These are phyloP conservation scores for Leishmania mexicana DNA, from an alignment of 208 protist species.

Conservation along the genomic window DNA sequence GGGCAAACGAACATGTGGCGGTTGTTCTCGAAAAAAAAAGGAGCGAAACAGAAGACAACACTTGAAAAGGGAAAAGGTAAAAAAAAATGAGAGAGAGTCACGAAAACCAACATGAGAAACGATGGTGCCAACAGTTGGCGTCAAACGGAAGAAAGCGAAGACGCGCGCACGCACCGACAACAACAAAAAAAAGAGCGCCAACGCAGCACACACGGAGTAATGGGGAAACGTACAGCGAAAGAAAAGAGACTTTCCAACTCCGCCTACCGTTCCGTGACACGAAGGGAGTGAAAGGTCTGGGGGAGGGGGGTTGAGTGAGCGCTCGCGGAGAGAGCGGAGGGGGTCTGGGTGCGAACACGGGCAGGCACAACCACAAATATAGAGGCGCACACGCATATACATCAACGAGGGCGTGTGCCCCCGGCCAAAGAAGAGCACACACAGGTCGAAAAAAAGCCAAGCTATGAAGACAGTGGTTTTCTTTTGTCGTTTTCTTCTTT, in stretches of 20 bases:
- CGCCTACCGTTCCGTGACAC: neutral
- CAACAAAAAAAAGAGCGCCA: neutral
- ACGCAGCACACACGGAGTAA: neutral
- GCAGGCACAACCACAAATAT: neutral
- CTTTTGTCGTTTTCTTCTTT: neutral
- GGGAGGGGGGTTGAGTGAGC: neutral
- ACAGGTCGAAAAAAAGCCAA: neutral
- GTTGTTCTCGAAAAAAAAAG: neutral
- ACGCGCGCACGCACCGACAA: neutral
- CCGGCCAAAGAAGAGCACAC: neutral
- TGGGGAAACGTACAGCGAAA: neutral
- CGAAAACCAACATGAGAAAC: conserved; percentile 7
- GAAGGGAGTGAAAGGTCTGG: neutral
- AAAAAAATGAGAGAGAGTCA: neutral
- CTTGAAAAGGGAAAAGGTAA: neutral
- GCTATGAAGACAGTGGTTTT: neutral
- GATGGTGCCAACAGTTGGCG: neutral
- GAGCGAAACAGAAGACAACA: neutral
- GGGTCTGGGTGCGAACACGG: neutral
- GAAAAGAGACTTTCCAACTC: neutral
- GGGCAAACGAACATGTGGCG: neutral
- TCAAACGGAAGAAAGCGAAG: neutral
- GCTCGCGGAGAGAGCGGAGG: neutral
- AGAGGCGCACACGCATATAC: neutral
- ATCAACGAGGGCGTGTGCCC: neutral